phyloP scores from a whole-genome alignment of 768 basidiomycete species.

The Dictyophora rubrovolvata region DNA sequence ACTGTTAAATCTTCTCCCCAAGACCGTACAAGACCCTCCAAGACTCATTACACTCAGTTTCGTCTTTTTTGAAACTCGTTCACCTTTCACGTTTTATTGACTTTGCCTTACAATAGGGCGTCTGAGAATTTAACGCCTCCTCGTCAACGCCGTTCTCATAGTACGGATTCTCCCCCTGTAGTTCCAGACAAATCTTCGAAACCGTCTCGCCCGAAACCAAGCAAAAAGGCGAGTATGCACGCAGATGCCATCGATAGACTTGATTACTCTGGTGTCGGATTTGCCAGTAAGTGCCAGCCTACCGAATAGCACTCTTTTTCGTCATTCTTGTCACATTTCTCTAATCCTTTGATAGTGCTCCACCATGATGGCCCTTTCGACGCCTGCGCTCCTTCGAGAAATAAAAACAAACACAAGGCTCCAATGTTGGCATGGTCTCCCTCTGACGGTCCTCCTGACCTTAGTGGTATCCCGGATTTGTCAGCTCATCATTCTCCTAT shows the following conservation, averaged over 20 bases:
- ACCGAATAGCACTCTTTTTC: slow-evolving; percentile 1
- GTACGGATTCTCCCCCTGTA: slow-evolving; percentile 37
- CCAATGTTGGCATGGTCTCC: slow-evolving; percentile 73
- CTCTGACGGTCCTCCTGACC: slow-evolving; percentile 15
- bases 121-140: slow-evolving; percentile 17
- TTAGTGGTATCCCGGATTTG: slow-evolving; percentile 32
- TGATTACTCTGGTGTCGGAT: slow-evolving; percentile 73
- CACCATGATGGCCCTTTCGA: slow-evolving; percentile 91
- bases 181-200: slow-evolving; percentile 33
- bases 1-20: slow-evolving; percentile 36
- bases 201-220: slow-evolving; percentile 31
- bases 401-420: slow-evolving; percentile 66
- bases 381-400: slow-evolving; percentile 84
- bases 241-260: slow-evolving; percentile 87
- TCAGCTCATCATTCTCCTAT: slow-evolving; percentile 22
- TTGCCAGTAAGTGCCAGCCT: slow-evolving; percentile 46
- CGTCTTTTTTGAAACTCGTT: slow-evolving; percentile 18
- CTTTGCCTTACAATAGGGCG: slow-evolving; percentile 13
- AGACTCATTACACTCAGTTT: slow-evolving; percentile 45
- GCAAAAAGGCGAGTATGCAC: slow-evolving; percentile 67
- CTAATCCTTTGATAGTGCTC: slow-evolving; percentile 46
- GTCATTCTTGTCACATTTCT: slow-evolving; percentile 15
- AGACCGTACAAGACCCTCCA: slow-evolving; percentile 32
- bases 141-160: slow-evolving; percentile 34
- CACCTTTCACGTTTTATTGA: slow-evolving; percentile 23